Evolutionary conservation across 2,329 filamentous ascomycete species (phyloP), one percentile per base, ranked within the genome.

Genomic region (Hymenoscyphus albidus): DNA sequence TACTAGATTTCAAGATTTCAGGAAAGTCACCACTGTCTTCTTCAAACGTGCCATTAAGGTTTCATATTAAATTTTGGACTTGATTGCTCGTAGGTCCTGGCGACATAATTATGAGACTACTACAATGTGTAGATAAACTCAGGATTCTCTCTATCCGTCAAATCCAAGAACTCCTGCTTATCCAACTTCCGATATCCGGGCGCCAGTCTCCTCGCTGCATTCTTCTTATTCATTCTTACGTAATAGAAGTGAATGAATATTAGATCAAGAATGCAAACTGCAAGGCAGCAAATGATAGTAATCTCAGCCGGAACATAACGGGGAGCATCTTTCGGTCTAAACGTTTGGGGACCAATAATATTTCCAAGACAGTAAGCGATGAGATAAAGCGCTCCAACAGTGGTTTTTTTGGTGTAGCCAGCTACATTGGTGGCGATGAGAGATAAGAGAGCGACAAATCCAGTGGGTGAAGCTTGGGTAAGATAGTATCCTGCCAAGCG

Each of bases 391-490:
- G 80, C 80, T 51, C 80, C 81, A 58, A 79, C 77, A 0, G 79
- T 80, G 31, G 80, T 78, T 65, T 82, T 82, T 73, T 83, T 83
- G 2, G 80, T 80, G 63, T 83, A 79, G 0, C 80, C 80, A 5
- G 78, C 79, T 2, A 79, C 74, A 64, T 83, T 83, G 16, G 74
- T 77, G 32, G 80, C 77, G 12, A 80, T 80, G 9, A 74, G 67
- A 7, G 70, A 72, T 9, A 74, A 68, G 1, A 74, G 58, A 10
- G 69, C 71, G 13, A 76, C 74, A 55, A 77, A 78, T 0, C 76
- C 68, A 75, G 74, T 89, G 87, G 0, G 85, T 80, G 3, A 89
- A 78, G n/a, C 88, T 77, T 72, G 89, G 86, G 75, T 76, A 38
- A 76, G 69, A 62, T 79, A 79, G 67, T 78, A 79, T 1, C 76